phyloP scores from a whole-genome alignment of 306 rosid genomes.

The peach (Prunus persica) region Prunus_persica_NCBIv2 NC_034010.1:24516001-24516500 shows the following conservation, averaged over 20 bases:
- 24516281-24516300: too few relatives aligned
- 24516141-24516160: not conserved
- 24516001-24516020: not conserved
- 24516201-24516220: not conserved
- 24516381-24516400: too few relatives aligned
- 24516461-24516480: too few relatives aligned
- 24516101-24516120: not conserved
- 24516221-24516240: not conserved
- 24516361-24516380: too few relatives aligned
- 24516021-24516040: not conserved
- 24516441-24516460: too few relatives aligned
- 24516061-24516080: not conserved
- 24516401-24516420: too few relatives aligned
- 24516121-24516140: not conserved
- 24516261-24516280: too few relatives aligned
- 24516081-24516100: not conserved
- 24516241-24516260: not conserved
- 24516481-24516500: too few relatives aligned
- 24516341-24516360: too few relatives aligned
- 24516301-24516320: too few relatives aligned
- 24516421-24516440: too few relatives aligned
- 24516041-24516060: not conserved
- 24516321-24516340: too few relatives aligned
- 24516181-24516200: not conserved
- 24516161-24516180: not conserved